Evolutionary conservation across 2,329 filamentous ascomycete genomes (phyloP), one percentile per base, ranked within the genome.

Genomic region (Talaromyces sp.): DNA sequence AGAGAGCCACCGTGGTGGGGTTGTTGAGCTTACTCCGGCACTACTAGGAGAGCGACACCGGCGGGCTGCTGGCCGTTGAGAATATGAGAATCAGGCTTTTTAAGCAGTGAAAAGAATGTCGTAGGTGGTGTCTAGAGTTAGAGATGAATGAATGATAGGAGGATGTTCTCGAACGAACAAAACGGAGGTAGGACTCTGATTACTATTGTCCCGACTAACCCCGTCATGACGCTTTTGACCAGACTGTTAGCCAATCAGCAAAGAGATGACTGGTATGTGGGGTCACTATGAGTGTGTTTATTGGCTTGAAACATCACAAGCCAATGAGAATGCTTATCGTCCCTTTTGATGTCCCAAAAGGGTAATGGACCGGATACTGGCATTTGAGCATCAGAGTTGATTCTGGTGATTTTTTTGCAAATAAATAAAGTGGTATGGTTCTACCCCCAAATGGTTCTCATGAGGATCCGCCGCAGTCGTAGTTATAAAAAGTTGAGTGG

Each of bases 1-100:
- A 50, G 58, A 56, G 57, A 31, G 47, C 58, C 57, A 58, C 58
- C 22, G 47, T 52, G 50, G 61, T 63, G 61, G 61, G 61, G 61
- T 63, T 45, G 39, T 57, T 35, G 50, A 57, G 50, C 50, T 54
- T 47, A n/a, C 45, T 41, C 47, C 22, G 37, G 37, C 22, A 39
- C 59, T 45, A 49, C 45, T 15, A 47, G 22, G 19, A 25, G 19
- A 37, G 19, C 39, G 59, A 50, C 19, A 39, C 45, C 45, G 45
- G 22, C 59, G 22, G 57, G 27, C 57, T 49, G 25, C 27, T 31
- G 27, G 45, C 13, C 3, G 19, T 37, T 17, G 27, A 47, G n/a
- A 10, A 33, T 2, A 31, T 31, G 25, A 50, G 47, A 25, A 27
- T 8, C 8, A 17, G 22, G 45, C 22, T 13, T 6, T 7, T 17